Base-by-base conservation (phyloP, 129 eudicot genomes). In the Ambrosia artemisiifolia region DNA sequence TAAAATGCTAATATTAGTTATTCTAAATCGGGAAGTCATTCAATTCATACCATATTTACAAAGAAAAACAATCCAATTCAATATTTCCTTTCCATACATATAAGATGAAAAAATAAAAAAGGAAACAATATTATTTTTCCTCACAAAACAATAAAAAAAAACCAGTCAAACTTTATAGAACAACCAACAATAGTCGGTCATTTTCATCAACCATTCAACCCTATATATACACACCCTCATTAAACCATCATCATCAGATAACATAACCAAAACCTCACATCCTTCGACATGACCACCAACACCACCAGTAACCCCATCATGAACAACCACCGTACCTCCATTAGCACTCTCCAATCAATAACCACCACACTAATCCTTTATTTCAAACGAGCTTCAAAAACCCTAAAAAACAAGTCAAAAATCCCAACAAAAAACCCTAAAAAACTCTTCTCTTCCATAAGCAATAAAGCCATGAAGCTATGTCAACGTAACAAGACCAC, bases 391-490 rank as follows among this genome's bases (percentile, higher is more conserved):
- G 70, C 74, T 11, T 72, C 82, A 2, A 79, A 74, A 61, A 81
- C 74, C 48, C 34, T 78, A 5, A 56, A 63, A 42, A 44, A 36
- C 33, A 61, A 28, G 19, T 65, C 81, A 36, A 77, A 18, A 59
- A 57, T 59, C n/a, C 32, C 54, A 0, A 56, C 40, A 2, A 54
- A 34, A 17, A 17, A 67, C 51, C 83, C 86, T 1, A 83, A 74
- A 74, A 67, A 73, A 12, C 57, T 83, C 24, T n/a, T 78, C 7
- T 3, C 71, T 18, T 77, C 76, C 13, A 44, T 82, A 11, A 77
- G 86, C 73, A 72, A 77, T 72, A 82, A 82, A 64, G 74, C 86
- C 65, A 63, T 73, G 13, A 68, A 67, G 43, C 17, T 82, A n/a
- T 43, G 80, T 53, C 71, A 63, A 71, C 74, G 70, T 6, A 69